phyloP scores from a whole-genome alignment of 2,329 filamentous ascomycete genomes.

The Chaetomium globosum region DNA sequence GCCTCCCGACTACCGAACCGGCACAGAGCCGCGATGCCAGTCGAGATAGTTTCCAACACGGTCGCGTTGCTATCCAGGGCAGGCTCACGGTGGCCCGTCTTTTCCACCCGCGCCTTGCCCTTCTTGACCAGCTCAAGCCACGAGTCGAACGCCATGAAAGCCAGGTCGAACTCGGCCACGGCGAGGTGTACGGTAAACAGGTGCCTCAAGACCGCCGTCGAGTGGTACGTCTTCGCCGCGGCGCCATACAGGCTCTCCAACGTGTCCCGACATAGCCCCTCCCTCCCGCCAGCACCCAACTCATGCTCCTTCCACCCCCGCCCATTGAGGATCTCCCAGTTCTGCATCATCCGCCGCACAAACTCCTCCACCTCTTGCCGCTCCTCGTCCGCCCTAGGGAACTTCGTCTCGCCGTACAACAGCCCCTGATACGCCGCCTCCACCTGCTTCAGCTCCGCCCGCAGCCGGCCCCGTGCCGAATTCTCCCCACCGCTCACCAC shows the following conservation, averaged over 20 bases:
- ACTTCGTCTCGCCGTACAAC: conserved; percentile 75
- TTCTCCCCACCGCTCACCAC: conserved; percentile 42
- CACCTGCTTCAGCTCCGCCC: conserved; percentile 75
- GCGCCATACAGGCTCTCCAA: conserved; percentile 89
- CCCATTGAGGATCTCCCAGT: conserved; percentile 83
- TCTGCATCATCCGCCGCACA: conserved; percentile 75
- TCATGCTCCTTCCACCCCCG: conserved; percentile 79
- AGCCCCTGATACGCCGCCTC: conserved; percentile 79
- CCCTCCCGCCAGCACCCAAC: conserved; percentile 78
- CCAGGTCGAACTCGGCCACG: conserved; percentile 87
- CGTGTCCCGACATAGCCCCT: conserved; percentile 71
- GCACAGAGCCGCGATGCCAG: conserved; percentile 79
- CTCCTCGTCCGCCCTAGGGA: conserved; percentile 79
- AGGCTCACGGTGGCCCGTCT: conserved; percentile 70
- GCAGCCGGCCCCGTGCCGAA: conserved; percentile 65
- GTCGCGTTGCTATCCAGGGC: conserved; percentile 77
- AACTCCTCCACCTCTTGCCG: conserved; percentile 81
- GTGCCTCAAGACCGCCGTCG: conserved; percentile 80
- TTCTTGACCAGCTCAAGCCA: conserved; percentile 87
- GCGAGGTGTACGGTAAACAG: conserved; percentile 86
- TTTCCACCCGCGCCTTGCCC: conserved; percentile 80
- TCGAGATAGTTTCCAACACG: conserved; percentile 75
- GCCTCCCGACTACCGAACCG: conserved; percentile 75
- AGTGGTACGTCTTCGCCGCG: conserved; percentile 93
- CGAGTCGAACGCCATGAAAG: conserved; percentile 86